These are phyloP conservation scores for Micractinium conductrix DNA, from an alignment of 139 green algal species.

Conservation along the genomic window DNA sequence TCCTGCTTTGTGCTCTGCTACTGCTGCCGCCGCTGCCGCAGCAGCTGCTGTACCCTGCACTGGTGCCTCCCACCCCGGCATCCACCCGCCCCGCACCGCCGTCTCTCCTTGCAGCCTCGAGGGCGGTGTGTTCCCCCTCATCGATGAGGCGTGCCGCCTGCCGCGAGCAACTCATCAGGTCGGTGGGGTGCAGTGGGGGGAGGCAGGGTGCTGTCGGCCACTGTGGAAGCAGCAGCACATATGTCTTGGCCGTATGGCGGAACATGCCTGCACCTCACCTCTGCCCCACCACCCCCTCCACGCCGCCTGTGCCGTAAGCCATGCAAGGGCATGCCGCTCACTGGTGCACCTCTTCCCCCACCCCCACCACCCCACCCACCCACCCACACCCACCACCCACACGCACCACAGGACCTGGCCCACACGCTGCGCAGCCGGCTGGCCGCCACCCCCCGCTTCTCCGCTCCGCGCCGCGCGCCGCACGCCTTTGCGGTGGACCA, in stretches of 20 bases:
- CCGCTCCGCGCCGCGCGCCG: constrained; percentile 66
- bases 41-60: background rate
- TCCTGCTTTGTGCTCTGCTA: background rate
- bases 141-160: constrained; percentile 92
- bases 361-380: background rate
- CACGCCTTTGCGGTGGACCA: constrained; percentile 78
- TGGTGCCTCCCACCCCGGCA: background rate
- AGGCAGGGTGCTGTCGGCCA: too few relatives aligned
- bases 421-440: constrained; percentile 62
- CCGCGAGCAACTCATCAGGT: constrained; percentile 80
- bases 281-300: too few relatives aligned
- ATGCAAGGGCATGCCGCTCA: background rate
- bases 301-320: too few relatives aligned
- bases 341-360: too few relatives aligned
- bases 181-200: background rate
- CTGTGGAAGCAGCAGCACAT: background rate
- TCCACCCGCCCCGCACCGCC: background rate
- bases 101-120: constrained; percentile 4
- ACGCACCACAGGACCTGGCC: constrained; percentile 55
- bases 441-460: constrained; percentile 60
- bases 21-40: background rate
- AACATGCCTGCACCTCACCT: too few relatives aligned
- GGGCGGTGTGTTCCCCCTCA: constrained; percentile 85
- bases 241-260: too few relatives aligned
- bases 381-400: constrained; percentile 17